Percentiles rank a stretch among this genome's conserved stretches.
These are phyloP conservation scores for Lyophyllum shimeji DNA, from an alignment of 768 basidiomycete species.

Conservation along the genomic window DNA sequence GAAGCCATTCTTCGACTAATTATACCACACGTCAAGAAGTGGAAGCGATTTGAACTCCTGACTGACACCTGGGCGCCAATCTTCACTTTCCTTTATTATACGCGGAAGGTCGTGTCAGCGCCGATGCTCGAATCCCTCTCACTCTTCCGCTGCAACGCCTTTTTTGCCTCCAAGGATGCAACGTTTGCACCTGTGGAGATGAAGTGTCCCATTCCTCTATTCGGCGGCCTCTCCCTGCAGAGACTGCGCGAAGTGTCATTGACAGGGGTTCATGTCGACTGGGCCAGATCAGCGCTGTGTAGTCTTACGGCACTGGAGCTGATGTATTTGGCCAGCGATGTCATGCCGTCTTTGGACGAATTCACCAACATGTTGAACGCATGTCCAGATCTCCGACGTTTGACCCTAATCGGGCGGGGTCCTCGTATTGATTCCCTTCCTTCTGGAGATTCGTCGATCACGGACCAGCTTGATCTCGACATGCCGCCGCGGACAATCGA, in stretches of 20 bases:
- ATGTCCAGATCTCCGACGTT: slow-evolving; percentile 39
- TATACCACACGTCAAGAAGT: slow-evolving; percentile 43
- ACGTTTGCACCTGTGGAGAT: slow-evolving; percentile 43
- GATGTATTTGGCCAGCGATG: slow-evolving; percentile 55
- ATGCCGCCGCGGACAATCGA: slow-evolving; percentile 16
- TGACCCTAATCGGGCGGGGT: slow-evolving; percentile 56
- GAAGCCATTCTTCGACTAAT: slow-evolving; percentile 43
- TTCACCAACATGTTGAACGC: slow-evolving; percentile 42
- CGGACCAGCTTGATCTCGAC: not conserved
- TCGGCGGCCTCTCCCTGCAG: slow-evolving; percentile 36
- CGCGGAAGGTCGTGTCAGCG: slow-evolving; percentile 28
- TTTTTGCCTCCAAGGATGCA: slow-evolving; percentile 45
- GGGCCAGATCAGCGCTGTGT: slow-evolving; percentile 39
- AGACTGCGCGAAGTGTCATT: slow-evolving; percentile 43
- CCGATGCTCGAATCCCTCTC: slow-evolving; percentile 40
- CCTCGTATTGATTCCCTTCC: slow-evolving; percentile 29
- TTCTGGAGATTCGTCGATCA: not conserved
- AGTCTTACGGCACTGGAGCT: slow-evolving; percentile 49
- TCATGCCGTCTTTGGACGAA: slow-evolving; percentile 51
- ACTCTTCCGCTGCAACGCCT: slow-evolving; percentile 59
- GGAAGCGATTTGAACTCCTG: slow-evolving; percentile 48
- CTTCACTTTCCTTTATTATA: slow-evolving; percentile 46
- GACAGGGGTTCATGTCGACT: slow-evolving; percentile 59
- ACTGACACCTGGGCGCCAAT: slow-evolving; percentile 64
- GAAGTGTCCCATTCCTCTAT: slow-evolving; percentile 40